Base-by-base conservation (phyloP, 78 protist species). In the Pelomyxa schiedti region DNA sequence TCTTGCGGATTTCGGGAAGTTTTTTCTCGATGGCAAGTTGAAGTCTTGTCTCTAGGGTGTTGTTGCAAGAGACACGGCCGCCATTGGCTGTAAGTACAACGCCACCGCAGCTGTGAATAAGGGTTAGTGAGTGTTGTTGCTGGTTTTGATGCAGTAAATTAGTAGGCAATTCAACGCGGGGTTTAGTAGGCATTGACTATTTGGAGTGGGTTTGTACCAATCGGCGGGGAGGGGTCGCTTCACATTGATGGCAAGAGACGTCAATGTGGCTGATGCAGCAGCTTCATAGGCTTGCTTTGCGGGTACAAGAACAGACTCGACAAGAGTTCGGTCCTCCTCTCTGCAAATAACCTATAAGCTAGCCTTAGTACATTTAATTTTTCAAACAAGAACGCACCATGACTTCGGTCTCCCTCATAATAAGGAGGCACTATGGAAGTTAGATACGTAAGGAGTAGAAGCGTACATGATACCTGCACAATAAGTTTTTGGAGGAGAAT, bases 1-100 rank as follows among this genome's bases (percentile, higher is more conserved):
- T 47, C 29, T 22, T 47, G 63, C 63, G 63, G 63, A 47, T 47
- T 16, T 47, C 63, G 63, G 63, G 22, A 16, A n/a, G n/a, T n/a
- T n/a, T n/a, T n/a, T n/a, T n/a, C n/a, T n/a, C n/a, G n/a, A 22
- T 3, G 29, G n/a, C 75, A 28, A 71, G 32, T 1, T 41, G 43
- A 53, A 77, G 41, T 8, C 81, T 52, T 52, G 39, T 24, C 64
- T 77, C 81, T 8, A 77, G 74, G 38, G 81, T 77, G 69, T 77
- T 64, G 6, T 8, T 67, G 24, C 29, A 6, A 40, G 7, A 8
- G 16, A 77, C 28, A 30, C 67, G 63, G 4, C 81, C 81, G 38
- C 52, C n/a, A 9, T 1, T 9, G 5, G 36, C 7, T 28, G 66
- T 2, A 38, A 77, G 71, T 22, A 29, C 67, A 1, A 77, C 66